Percentiles rank a stretch among this genome's conserved stretches.
Evolutionary conservation across 1,284 basidiomycete genomes (phyloP).

Genomic region (Melampsora larici-populina): DNA sequence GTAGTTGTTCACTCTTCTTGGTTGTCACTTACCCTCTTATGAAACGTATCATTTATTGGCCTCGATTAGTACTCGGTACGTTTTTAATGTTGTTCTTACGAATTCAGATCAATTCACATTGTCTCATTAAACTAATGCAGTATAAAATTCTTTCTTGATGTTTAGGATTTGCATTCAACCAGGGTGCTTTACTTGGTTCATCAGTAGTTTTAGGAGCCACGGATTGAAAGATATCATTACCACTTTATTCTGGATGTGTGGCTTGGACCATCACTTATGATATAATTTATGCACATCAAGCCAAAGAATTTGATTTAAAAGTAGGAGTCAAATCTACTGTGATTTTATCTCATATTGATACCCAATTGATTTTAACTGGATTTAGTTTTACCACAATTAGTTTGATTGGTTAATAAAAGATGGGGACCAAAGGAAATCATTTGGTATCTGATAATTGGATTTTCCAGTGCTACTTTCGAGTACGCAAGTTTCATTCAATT

Average conservation of each 20-base stretch:
- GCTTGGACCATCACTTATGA: conserved; percentile 97
- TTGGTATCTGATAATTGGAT: no score
- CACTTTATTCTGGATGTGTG: conserved; percentile 95
- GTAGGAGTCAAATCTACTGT: conserved; percentile 93
- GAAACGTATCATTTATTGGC: conserved; percentile 95
- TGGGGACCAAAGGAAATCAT: no score
- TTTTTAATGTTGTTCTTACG: no score
- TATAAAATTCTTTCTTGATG: no score
- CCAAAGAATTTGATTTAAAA: conserved; percentile 83
- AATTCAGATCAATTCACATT: no score
- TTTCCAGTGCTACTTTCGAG: conserved; percentile 13
- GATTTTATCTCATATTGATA: conserved; percentile 74
- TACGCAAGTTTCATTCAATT: conserved; percentile 18
- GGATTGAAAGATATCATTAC: conserved; percentile 77
- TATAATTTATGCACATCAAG: conserved; percentile 98
- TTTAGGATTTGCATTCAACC: conserved; percentile 93
- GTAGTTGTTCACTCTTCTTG: no score
- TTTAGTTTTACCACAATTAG: conserved; percentile 74
- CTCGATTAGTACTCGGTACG: conserved; percentile 84
- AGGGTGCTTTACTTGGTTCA: no score
- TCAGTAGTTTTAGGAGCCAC: no score
- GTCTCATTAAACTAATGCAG: neutral
- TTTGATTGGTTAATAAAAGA: conserved; percentile 68
- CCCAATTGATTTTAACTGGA: conserved; percentile 71
- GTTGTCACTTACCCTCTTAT: no score